phyloP scores from a whole-genome alignment of 805 yeast species.

The Candida arabinofermentans region DNA sequence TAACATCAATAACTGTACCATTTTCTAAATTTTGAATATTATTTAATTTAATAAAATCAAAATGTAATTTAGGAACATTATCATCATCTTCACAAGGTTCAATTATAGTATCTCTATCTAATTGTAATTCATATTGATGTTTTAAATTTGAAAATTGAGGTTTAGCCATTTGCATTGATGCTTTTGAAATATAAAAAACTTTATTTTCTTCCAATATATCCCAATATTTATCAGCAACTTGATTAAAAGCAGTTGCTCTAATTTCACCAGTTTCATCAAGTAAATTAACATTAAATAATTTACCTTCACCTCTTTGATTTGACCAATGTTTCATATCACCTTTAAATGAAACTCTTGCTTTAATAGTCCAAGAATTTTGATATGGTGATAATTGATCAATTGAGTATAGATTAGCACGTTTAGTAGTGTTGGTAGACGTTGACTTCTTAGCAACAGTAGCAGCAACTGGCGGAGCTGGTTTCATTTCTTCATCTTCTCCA shows the following conservation, averaged over 20 bases:
- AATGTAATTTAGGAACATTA: conserved; percentile 75
- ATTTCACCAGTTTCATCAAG: conserved; percentile 95
- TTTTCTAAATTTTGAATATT: conserved; percentile 64
- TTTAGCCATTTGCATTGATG: conserved; percentile 77
- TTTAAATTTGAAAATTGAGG: conserved; percentile 78
- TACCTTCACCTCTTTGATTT: conserved; percentile 83
- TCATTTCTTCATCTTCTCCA: conserved; percentile 5
- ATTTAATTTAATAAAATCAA: conserved; percentile 67
- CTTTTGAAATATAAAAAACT: conserved; percentile 79
- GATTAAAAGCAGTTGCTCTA: conserved; percentile 91
- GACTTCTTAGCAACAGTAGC: conserved; percentile 4
- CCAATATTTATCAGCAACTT: conserved; percentile 74
- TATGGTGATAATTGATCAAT: conserved; percentile 90
- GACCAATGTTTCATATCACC: conserved; percentile 87
- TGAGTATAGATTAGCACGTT: conserved; percentile 50
- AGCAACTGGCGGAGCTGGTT: not conserved
- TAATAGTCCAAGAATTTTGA: conserved; percentile 86
- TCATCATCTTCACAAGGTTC: conserved; percentile 57
- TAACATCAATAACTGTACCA: conserved; percentile 74
- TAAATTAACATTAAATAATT: conserved; percentile 81
- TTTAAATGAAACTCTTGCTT: conserved; percentile 86
- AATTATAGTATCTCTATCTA: conserved; percentile 75
- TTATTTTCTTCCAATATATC: conserved; percentile 81
- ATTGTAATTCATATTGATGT: conserved; percentile 82
- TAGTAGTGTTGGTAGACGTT: conserved; percentile 1